Base-by-base conservation (phyloP, 495 filamentous ascomycete genomes). In the Lepraria neglecta region DNA sequence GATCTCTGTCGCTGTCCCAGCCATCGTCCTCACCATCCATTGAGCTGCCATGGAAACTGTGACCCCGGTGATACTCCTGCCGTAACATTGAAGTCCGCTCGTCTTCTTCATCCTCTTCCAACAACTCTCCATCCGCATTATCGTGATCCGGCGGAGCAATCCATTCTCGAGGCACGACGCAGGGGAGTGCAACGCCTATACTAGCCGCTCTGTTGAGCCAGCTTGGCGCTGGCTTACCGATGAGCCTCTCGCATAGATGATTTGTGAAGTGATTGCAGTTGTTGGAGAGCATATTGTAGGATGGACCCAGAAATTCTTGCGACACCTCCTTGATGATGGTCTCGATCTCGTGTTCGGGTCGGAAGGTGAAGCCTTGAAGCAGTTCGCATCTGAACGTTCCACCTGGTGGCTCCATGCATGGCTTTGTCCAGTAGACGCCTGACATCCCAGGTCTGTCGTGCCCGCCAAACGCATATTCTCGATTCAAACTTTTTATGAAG, bases 211-310 rank as follows among this genome's bases (percentile, higher is more conserved):
- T 80, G 69, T 92, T 92, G 35, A 92, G 69, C 81, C 87, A 92
- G 3, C 69, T 72, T 0, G 89, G 89, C 1, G 84, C 87, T 0
- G 80, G 73, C 35, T 78, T 75, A 4, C 81, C 78, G 3, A 85
- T 90, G 46, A 92, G 73, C 63, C 78, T 76, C 65, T 82, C 71
- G 68, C 85, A 88, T 33, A 92, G 78, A 54, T 86, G 77, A 30
- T 78, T 80, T 11, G 89, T 89, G 72, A 91, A 91, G 67, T 91
- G 88, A 66, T 92, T 91, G 76, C 89, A 92, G 68, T 92, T 92
- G 51, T 82, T 81, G 27, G 84, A 88, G 30, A 92, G 77, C 7
- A 92, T 77, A 64, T 90, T 90, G 70, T 92, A 92, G 12, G 76
- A 74, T 1, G 83, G 82, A 17, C 89, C 89, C 30, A 80, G 75